These are phyloP conservation scores for Plantago major DNA, from an alignment of 257 asterid genomes.

Conservation along the genomic window DNA sequence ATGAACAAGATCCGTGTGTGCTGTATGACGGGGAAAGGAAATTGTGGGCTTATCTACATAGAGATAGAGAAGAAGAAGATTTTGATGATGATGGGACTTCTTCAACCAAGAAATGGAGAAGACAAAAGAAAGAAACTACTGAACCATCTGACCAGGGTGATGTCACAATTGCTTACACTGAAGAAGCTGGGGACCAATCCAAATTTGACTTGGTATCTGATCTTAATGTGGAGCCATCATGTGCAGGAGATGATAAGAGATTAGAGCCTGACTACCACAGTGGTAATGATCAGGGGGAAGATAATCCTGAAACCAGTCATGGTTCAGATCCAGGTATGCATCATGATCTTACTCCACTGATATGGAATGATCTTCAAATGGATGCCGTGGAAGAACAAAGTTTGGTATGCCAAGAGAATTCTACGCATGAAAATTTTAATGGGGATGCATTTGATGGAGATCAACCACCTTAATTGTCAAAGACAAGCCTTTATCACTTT, in stretches of 20 bases:
- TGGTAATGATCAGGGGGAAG: constrained; percentile 49
- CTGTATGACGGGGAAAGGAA: constrained; percentile 95
- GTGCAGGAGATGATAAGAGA: constrained; percentile 58
- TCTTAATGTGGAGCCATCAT: constrained; percentile 53
- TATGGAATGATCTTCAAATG: constrained; percentile 43
- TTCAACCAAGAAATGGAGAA: constrained; percentile 95
- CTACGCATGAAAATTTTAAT: constrained; percentile 65
- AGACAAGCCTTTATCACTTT: constrained; percentile 12
- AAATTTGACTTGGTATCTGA: constrained; percentile 64
- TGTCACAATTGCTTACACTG: constrained; percentile 57
- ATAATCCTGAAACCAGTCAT: constrained; percentile 38
- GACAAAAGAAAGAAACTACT: constrained; percentile 77
- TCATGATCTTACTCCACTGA: constrained; percentile 30
- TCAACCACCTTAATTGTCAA: constrained; percentile 39
- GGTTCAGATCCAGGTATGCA: constrained; percentile 36
- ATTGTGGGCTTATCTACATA: constrained; percentile 86
- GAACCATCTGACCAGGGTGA: constrained; percentile 72
- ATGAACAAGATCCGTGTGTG: constrained; percentile 97
- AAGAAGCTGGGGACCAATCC: constrained; percentile 47
- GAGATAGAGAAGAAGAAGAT: constrained; percentile 98
- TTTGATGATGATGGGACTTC: constrained; percentile 99
- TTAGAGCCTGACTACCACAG: constrained; percentile 43
- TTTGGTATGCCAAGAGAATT: constrained; percentile 73
- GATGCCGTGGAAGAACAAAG: constrained; percentile 46
- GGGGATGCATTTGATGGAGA: constrained; percentile 60